Base-by-base conservation (phyloP, 495 filamentous ascomycete species). In the Xylaria intraflava region DNA sequence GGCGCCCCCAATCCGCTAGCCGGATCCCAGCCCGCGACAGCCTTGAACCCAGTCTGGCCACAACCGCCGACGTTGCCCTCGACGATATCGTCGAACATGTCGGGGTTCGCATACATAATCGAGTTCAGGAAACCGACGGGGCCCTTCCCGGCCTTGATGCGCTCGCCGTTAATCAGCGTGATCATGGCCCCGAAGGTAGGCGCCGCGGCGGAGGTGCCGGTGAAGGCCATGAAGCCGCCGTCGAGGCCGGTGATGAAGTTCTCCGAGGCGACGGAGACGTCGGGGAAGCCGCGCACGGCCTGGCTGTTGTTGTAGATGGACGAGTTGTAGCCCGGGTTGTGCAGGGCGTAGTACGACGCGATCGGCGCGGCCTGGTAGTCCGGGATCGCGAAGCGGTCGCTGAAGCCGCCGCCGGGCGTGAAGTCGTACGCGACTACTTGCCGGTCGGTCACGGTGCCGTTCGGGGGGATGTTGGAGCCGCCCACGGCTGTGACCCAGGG, bases 91-190 rank as follows among this genome's bases (percentile, higher is more conserved):
- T 71, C 69, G 16, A 83, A 67, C 11, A 71, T 68, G 31, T 69
- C 60, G 0, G 75, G 69, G 41, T 78, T 62, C 2, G 65, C 63
- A 51, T 81, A 82, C 8, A 80, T 62, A 1, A 74, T 69, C 0
- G 75, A 74, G 53, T 81, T 80, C 8, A 81, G 45, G 50, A 81
- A 81, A 0, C 79, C 79, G 11, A 81, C 62, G 1, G 78, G 43
- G 0, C 63, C 57, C 63, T 80, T 80, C 7, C 78, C 76, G 6
- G 51, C 62, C 2, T 59, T 60, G 6, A 79, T 45, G 46, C 77
- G 70, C 54, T 76, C 72, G 26, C 72, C 75, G 46, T 79, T 81
- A 31, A 81, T 73, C 41, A 66, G 67, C 20, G 65, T 69, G 31
- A 75, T 61, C 49, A 75, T 65, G 12, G 62, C 39, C 6, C 58